A percentile compares a stretch with the other conserved stretches of the same genome.
Evolutionary conservation across 2,329 filamentous ascomycete genomes (phyloP).

Genomic region (Pseudocercospora musae): DNA sequence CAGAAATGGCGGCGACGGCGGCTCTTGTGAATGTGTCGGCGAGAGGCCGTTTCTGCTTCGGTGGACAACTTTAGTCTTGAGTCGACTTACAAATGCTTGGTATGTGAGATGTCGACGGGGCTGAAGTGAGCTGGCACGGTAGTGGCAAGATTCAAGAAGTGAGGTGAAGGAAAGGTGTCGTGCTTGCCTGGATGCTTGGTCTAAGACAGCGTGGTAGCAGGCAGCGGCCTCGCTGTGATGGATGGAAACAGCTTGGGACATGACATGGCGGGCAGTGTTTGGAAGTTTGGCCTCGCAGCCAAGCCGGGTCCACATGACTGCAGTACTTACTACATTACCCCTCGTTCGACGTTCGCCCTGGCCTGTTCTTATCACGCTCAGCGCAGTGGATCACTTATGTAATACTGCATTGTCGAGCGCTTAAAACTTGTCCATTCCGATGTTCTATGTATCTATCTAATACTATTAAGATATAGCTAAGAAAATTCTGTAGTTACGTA

Average conservation of each 20-base stretch:
- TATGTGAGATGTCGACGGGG: not conserved
- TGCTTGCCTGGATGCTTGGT: not conserved
- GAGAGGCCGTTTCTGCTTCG: no score
- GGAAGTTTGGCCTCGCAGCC: not conserved
- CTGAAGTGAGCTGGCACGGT: not conserved
- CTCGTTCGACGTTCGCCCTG: no score
- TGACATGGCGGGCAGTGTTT: not conserved
- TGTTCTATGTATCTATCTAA: no score
- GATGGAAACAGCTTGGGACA: not conserved
- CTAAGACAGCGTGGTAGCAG: not conserved
- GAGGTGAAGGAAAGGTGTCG: conserved; percentile 5
- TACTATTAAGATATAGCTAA: no score
- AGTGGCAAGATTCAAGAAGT: not conserved
- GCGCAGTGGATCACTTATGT: no score
- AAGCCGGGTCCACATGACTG: not conserved
- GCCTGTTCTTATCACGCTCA: no score
- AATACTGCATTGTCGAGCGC: no score
- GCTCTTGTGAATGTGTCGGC: no score
- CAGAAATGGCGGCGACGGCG: not conserved
- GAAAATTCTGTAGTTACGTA: no score
- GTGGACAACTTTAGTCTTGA: no score
- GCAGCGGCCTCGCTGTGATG: not conserved
- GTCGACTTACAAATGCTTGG: not conserved
- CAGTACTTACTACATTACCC: no score
- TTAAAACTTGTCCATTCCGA: no score